Conservation (phyloP, 495 filamentous ascomycete genomes). For the Bryoglossum gracile region DNA sequence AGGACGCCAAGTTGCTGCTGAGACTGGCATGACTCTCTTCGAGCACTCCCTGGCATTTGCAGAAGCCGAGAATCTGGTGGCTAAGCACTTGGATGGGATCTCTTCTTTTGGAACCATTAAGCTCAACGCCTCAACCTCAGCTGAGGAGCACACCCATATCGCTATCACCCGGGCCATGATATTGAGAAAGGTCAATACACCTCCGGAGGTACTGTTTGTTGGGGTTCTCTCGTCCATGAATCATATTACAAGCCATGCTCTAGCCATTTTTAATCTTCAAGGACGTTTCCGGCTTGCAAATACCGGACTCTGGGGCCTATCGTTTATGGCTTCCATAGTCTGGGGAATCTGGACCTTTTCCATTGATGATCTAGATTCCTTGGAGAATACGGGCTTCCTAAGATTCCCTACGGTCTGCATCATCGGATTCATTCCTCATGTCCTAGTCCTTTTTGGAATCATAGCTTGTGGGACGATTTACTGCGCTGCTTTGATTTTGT, state of each 20-base stretch:
- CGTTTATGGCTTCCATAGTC: constrained; percentile 74
- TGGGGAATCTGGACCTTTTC: constrained; percentile 61
- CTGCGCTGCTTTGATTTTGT: constrained; percentile 62
- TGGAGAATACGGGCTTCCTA: constrained; percentile 45
- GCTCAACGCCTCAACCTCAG: constrained; percentile 22
- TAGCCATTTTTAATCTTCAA: constrained; percentile 75
- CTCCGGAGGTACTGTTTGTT: constrained; percentile 82
- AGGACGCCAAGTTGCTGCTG: constrained; percentile 67
- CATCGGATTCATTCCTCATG: constrained; percentile 88
- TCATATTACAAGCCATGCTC: constrained; percentile 74
- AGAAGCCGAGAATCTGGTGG: constrained; percentile 83
- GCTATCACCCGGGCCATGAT: constrained; percentile 51
- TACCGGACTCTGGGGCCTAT: constrained; percentile 81
- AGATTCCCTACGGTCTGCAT: constrained; percentile 91
- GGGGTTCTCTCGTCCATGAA: constrained; percentile 82
- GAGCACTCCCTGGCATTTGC: constrained; percentile 95
- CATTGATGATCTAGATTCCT: constrained; percentile 39
- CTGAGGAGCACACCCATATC: constrained; percentile 36
- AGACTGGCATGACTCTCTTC: constrained; percentile 94
- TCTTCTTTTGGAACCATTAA: constrained; percentile 48
- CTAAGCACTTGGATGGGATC: constrained; percentile 66
- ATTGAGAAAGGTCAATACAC: constrained; percentile 61
- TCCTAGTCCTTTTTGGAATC: constrained; percentile 76
- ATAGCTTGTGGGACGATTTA: constrained; percentile 69
- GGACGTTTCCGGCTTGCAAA: constrained; percentile 69